These are phyloP conservation scores for Neopestalotiopsis sp. DNA, from an alignment of 2,329 filamentous ascomycete genomes.

Conservation along the genomic window DNA sequence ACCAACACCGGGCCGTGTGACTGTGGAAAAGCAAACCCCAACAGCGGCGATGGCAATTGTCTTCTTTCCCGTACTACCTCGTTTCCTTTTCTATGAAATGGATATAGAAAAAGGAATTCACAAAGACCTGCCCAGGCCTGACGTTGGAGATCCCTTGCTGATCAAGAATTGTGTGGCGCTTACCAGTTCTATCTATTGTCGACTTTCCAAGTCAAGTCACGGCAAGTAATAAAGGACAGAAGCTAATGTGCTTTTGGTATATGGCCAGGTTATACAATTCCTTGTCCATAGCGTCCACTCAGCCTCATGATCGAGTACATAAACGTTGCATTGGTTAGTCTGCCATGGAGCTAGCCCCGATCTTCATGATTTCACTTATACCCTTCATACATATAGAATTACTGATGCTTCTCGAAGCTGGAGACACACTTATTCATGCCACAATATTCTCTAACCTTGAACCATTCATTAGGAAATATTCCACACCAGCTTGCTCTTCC, in stretches of 20 bases:
- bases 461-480: too few relatives aligned
- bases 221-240: not conserved
- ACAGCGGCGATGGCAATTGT: not conserved
- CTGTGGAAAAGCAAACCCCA: not conserved
- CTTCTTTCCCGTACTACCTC: not conserved
- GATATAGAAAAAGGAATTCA: not conserved
- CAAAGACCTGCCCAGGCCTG: not conserved
- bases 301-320: not conserved
- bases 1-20: slow-evolving; percentile 2
- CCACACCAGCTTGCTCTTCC: too few relatives aligned
- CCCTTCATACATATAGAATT: not conserved
- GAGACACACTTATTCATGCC: not conserved
- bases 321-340: not conserved
- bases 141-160: not conserved
- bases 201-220: not conserved
- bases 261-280: not conserved
- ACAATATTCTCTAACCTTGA: not conserved
- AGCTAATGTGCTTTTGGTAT: slow-evolving; percentile 8
- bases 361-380: not conserved
- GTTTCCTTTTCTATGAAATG: not conserved
- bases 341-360: not conserved
- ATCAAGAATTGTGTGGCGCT: not conserved
- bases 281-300: not conserved
- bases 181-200: not conserved
- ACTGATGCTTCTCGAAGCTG: not conserved